Conservation (phyloP, 306 rosid genomes). For the Gastrolobium bilobum region DNA sequence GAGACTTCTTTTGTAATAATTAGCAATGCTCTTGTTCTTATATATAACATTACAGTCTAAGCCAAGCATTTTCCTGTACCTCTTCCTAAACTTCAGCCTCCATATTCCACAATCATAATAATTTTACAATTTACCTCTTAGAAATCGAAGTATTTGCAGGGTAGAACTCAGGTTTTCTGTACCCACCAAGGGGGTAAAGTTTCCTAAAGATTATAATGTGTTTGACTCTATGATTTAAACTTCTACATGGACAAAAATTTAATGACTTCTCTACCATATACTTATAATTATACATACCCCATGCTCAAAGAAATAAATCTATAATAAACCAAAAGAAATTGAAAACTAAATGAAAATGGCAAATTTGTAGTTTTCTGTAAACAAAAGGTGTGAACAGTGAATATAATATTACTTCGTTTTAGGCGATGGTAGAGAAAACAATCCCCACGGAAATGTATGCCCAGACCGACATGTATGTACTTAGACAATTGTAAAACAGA, state of each 20-base stretch:
- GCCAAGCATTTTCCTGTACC: not conserved
- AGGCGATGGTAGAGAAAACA: conserved; percentile 46
- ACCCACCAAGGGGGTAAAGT: not conserved
- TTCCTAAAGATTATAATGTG: conserved; percentile 1
- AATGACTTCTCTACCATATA: not conserved
- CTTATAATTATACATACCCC: not conserved
- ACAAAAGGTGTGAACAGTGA: conserved; percentile 48
- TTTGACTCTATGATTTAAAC: not conserved
- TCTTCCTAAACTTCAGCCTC: not conserved
- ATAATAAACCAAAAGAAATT: not conserved
- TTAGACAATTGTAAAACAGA: conserved; percentile 64
- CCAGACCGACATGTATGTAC: conserved; percentile 54
- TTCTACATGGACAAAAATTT: conserved; percentile 2
- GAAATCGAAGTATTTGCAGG: not conserved
- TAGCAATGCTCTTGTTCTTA: too few species aligned
- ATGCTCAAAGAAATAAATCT: not conserved
- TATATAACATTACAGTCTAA: too few species aligned
- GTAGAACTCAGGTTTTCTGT: not conserved
- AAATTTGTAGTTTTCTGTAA: conserved; percentile 48
- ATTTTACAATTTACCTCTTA: not conserved
- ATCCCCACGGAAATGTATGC: conserved; percentile 88
- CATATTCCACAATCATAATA: not conserved
- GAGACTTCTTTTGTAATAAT: too few species aligned
- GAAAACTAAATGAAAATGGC: conserved; percentile 39
- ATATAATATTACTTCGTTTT: conserved; percentile 24